Percentiles rank a stretch among this genome's conserved stretches.
phyloP scores from a whole-genome alignment of 2,329 filamentous ascomycete genomes.

The Fusarium marasasianum region DNA sequence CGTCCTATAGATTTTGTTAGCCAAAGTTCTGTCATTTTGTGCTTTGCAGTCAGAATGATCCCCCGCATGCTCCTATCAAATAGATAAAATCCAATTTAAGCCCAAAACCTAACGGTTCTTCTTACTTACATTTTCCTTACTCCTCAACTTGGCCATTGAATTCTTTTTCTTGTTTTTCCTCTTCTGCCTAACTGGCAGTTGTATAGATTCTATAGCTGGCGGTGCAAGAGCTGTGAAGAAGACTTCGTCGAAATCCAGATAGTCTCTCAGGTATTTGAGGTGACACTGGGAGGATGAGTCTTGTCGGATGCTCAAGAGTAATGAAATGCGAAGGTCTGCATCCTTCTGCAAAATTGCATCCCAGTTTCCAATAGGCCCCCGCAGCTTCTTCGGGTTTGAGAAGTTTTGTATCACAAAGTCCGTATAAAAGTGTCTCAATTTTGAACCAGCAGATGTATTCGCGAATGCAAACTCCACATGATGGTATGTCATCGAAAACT shows the following conservation, averaged over 20 bases:
- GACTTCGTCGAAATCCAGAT: neutral
- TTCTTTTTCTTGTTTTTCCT: neutral
- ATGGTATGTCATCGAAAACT: neutral
- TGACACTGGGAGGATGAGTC: neutral
- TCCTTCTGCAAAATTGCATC: neutral
- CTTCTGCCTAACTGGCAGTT: neutral
- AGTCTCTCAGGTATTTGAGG: neutral
- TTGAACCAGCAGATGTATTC: neutral
- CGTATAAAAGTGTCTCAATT: neutral
- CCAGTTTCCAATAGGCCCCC: neutral
- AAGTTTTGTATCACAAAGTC: neutral
- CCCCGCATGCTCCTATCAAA: too few relatives aligned
- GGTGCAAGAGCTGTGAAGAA: neutral
- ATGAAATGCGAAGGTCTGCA: neutral
- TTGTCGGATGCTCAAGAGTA: neutral
- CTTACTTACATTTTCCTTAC: too few relatives aligned
- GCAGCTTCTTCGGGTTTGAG: neutral
- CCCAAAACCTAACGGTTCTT: neutral
- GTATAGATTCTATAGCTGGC: neutral
- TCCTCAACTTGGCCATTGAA: neutral
- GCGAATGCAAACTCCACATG: neutral
- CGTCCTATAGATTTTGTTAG: neutral
- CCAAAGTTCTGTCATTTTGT: neutral
- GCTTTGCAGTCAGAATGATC: neutral
- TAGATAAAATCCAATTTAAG: neutral